Conservation (phyloP, 2,329 filamentous ascomycete species). For the Colletotrichum filicis region DNA sequence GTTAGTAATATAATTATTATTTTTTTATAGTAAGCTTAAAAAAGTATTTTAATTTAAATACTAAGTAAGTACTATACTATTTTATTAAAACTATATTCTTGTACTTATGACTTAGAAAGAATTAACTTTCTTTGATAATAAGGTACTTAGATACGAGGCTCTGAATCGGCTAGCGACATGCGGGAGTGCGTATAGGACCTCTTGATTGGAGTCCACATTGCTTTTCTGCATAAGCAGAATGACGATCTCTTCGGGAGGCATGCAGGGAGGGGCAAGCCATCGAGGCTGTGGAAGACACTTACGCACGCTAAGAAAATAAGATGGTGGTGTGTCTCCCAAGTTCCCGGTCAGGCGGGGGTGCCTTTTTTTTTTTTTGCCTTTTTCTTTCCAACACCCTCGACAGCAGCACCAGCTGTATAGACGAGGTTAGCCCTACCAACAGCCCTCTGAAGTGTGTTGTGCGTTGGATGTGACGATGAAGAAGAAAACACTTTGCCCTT, state of each 20-base stretch:
- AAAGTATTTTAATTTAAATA: no score
- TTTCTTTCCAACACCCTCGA: not conserved
- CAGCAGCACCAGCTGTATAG: slow-evolving; percentile 7
- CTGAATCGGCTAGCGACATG: slow-evolving; percentile 17
- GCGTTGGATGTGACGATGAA: slow-evolving; percentile 24
- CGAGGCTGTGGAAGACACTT: slow-evolving; percentile 30
- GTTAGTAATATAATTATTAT: no score
- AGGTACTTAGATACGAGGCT: no score
- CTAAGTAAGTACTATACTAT: no score
- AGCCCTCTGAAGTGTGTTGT: slow-evolving; percentile 1
- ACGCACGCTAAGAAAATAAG: slow-evolving; percentile 26
- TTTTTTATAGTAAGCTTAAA: no score
- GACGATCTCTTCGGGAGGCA: slow-evolving; percentile 32
- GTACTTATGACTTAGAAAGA: no score
- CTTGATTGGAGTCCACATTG: slow-evolving; percentile 26
- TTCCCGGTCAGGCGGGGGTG: slow-evolving; percentile 30
- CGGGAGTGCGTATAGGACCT: slow-evolving; percentile 13
- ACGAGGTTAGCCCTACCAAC: slow-evolving; percentile 34
- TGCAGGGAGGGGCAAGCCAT: slow-evolving; percentile 29
- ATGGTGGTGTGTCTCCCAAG: slow-evolving; percentile 34
- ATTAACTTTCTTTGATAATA: no score
- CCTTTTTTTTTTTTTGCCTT: not conserved
- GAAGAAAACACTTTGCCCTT: slow-evolving; percentile 22
- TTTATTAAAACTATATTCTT: no score
- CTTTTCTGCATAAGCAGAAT: slow-evolving; percentile 29